Evolutionary conservation across 225 moss, liverwort and hornwort genomes (phyloP).

Genomic region (Takakia lepidozioides): DNA sequence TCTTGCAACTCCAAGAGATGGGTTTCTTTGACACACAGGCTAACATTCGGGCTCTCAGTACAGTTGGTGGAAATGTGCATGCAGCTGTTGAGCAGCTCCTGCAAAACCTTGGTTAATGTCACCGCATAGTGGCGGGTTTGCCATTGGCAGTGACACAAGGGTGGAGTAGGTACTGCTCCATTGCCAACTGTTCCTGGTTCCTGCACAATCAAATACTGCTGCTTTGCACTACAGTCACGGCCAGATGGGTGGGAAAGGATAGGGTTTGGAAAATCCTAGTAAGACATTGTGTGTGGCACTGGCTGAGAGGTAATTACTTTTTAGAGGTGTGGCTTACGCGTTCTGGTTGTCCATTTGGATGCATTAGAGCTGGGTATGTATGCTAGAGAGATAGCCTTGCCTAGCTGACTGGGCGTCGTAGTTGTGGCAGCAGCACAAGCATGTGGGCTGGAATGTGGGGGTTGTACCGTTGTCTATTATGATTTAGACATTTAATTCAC

Average conservation of each 20-base stretch:
- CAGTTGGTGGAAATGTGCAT: constrained; percentile 87
- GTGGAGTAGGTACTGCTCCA: too few relatives aligned
- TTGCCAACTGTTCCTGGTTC: constrained; percentile 8
- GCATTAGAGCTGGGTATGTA: constrained; percentile 48
- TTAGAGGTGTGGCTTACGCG: constrained; percentile 35
- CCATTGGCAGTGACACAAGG: too few relatives aligned
- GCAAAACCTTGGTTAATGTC: constrained; percentile 58
- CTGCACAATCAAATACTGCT: constrained; percentile 9
- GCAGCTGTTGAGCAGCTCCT: constrained; percentile 90
- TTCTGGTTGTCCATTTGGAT: constrained; percentile 39
- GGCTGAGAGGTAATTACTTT: constrained; percentile 24
- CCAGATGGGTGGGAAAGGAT: too few relatives aligned
- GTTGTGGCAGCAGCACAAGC: constrained; percentile 28
- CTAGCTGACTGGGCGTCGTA: constrained; percentile 23
- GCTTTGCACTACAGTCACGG: too few relatives aligned
- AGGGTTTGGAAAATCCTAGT: too few relatives aligned
- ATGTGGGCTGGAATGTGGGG: constrained; percentile 40
- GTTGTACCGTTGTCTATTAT: constrained; percentile 57
- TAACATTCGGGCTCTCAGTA: constrained; percentile 81
- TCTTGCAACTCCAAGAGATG: constrained; percentile 96
- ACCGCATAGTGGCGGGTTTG: constrained; percentile 12
- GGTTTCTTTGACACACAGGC: constrained; percentile 88
- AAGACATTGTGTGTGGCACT: constrained; percentile 13
- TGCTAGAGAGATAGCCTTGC: constrained; percentile 41
- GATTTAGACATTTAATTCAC: constrained; percentile 28